Percentiles rank a stretch among this genome's conserved stretches.
These are phyloP conservation scores for Aspergillus fijiensis DNA, from an alignment of 2,329 filamentous ascomycete species.

Conservation along the genomic window DNA sequence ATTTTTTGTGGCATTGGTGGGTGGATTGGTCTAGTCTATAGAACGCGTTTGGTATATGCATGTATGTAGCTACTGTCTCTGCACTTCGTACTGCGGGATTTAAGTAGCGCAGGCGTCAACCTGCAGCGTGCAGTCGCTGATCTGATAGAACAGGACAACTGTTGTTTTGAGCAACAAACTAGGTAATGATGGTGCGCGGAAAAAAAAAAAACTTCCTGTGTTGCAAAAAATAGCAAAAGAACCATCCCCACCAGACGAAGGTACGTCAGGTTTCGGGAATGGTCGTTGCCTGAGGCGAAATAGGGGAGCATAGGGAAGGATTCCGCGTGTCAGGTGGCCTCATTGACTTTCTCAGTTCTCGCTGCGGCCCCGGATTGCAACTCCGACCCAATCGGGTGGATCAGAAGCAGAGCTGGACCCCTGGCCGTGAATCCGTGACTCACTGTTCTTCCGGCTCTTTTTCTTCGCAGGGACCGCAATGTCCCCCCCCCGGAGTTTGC, in stretches of 20 bases:
- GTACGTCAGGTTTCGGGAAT: slow-evolving; percentile 14
- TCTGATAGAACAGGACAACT: background rate
- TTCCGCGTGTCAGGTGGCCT: slow-evolving; percentile 16
- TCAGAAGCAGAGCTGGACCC: background rate
- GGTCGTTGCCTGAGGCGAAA: slow-evolving; percentile 15
- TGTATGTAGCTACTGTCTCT: background rate
- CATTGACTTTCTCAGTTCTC: slow-evolving; percentile 2
- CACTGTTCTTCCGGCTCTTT: slow-evolving; percentile 14
- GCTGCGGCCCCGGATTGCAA: slow-evolving; percentile 15
- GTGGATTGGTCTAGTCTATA: background rate
- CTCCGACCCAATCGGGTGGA: slow-evolving; percentile 17
- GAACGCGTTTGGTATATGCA: background rate
- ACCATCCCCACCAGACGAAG: background rate
- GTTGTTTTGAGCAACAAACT: background rate
- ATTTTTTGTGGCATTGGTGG: background rate
- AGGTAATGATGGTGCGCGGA: background rate
- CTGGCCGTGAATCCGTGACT: slow-evolving; percentile 10
- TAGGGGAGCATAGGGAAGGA: slow-evolving; percentile 1
- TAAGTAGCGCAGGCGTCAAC: background rate
- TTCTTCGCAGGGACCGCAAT: slow-evolving; percentile 7
- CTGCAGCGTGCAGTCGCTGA: background rate
- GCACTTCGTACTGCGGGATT: background rate
- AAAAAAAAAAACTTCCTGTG: background rate
- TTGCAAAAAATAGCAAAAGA: background rate
- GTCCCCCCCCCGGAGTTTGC: slow-evolving; percentile 10